phyloP scores from a whole-genome alignment of 78 protist species.

The Anaeramoeba flamelloides region DNA sequence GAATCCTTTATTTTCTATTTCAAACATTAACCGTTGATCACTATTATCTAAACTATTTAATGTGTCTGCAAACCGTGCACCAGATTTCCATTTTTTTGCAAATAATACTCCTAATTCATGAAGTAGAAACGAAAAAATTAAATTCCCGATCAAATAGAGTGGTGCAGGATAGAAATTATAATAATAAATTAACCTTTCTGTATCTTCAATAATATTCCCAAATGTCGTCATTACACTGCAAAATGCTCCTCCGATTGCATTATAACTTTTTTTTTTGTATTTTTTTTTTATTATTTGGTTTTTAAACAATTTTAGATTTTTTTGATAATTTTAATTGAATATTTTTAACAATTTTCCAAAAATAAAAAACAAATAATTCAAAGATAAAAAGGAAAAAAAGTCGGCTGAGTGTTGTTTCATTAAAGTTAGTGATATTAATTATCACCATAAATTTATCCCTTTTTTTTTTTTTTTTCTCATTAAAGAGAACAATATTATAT shows the following conservation, averaged over 20 bases:
- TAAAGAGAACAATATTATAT: too few species aligned
- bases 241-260: background rate
- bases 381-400: too few species aligned
- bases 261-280: too few species aligned
- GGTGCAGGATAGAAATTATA: background rate
- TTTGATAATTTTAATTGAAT: too few species aligned
- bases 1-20: background rate
- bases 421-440: too few species aligned
- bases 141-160: background rate
- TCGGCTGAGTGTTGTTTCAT: too few species aligned
- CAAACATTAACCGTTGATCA: background rate
- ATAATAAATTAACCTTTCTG: background rate
- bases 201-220: background rate
- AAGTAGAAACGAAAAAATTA: background rate
- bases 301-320: too few species aligned
- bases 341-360: too few species aligned
- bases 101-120: background rate
- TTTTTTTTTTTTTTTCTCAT: too few species aligned
- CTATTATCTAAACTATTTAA: background rate
- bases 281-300: too few species aligned
- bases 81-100: background rate
- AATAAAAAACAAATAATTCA: too few species aligned
- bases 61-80: background rate
- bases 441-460: too few species aligned
- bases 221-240: background rate